Base-by-base conservation (phyloP, 75 land plant genomes). In the Pinus tabuliformis region DNA sequence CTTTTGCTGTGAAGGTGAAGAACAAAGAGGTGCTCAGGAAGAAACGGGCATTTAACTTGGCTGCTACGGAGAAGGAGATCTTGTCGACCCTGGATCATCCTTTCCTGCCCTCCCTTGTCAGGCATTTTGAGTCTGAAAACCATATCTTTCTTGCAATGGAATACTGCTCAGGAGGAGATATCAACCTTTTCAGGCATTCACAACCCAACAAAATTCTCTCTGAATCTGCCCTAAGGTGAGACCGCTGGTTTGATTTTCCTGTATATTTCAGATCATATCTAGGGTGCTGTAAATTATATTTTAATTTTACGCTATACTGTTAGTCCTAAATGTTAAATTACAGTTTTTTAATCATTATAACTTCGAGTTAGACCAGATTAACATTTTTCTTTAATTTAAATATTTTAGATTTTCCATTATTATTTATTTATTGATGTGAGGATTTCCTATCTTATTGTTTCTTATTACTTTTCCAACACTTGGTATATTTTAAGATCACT, bases 91-190 rank as follows among this genome's bases (percentile, higher is more conserved):
- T 82, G 5, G 52, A 80, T 56, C 84, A 82, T 57, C 84, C 84
- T 4, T 82, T 82, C 58, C 49, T 82, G 2, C 84, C 84, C 2
- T 71, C 84, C 30, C 77, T 82, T 24, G 22, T 71, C 5, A 63
- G 56, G 7, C 78, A 80, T 20, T 82, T 82, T 26, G 84, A 82
- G 70, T 70, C 59, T 16, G 77, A 80, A 16, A 72, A 63, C 15
- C 57, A 78, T 33, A 70, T 58, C 0, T 82, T 70, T 65, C 77
- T 82, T 1, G 83, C 65, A 42, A 79, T 82, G 76, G 45, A 82
- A n/a, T 82, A 80, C 37, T 82, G 84, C 78, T 54, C 59, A 12
- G 84, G 84, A 18, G 84, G 84, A 28, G 83, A 82, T 60, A 49
- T 82, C 0, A 70, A 82, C 60, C 28, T 49, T 15, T 59, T 82